Percentiles rank a stretch among this genome's conserved stretches.
These are phyloP conservation scores for Zasmidium citrigriseum DNA, from an alignment of 2,329 filamentous ascomycete genomes.

Conservation along the genomic window DNA sequence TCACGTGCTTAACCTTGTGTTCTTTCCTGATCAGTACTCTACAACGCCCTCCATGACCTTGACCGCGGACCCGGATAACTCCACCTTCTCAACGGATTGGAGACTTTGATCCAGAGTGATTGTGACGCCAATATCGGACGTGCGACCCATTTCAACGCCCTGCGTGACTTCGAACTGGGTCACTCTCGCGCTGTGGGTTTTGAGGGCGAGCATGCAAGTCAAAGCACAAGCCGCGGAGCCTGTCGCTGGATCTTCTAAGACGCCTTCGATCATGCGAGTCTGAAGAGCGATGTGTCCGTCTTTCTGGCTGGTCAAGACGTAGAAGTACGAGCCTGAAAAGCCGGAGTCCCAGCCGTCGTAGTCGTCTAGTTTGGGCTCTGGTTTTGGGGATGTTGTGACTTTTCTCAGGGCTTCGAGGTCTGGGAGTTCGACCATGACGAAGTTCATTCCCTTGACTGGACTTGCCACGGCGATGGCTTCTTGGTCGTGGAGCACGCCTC, in stretches of 20 bases:
- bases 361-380: constrained; percentile 41
- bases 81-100: constrained; percentile 42
- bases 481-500: constrained; percentile 2
- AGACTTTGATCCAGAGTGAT: constrained; percentile 42
- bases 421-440: constrained; percentile 65
- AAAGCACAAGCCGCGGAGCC: constrained; percentile 53
- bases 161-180: constrained; percentile 48
- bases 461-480: constrained; percentile 38
- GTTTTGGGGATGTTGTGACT: constrained; percentile 39
- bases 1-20: too few species aligned
- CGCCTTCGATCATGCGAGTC: constrained; percentile 61
- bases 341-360: constrained; percentile 55
- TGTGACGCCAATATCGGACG: constrained; percentile 51
- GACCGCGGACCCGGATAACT: constrained; percentile 46
- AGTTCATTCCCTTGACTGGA: constrained; percentile 73
- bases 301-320: constrained; percentile 44
- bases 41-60: constrained; percentile 42
- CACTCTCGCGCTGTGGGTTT: constrained; percentile 27
- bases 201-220: constrained; percentile 46
- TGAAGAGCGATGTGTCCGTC: constrained; percentile 43
- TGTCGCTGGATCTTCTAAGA: constrained; percentile 53
- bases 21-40: constrained; percentile 10
- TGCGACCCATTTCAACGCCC: constrained; percentile 55
- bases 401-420: constrained; percentile 59
- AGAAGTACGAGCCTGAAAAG: constrained; percentile 62